phyloP scores from a whole-genome alignment of 768 basidiomycete genomes.

The Mycena indigotica region DNA sequence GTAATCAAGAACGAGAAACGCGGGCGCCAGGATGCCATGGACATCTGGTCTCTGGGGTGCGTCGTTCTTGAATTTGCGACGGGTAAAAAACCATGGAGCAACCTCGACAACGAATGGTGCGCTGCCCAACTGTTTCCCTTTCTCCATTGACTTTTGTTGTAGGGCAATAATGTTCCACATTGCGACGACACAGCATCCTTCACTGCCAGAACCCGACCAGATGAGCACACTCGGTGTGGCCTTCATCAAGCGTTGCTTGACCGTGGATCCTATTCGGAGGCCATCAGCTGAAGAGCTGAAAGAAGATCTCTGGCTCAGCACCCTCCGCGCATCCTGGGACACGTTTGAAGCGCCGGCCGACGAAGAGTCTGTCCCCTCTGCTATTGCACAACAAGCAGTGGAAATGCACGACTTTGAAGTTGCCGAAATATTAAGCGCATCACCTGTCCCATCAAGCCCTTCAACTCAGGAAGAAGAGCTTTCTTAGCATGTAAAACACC shows the following conservation, averaged over 20 bases:
- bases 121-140: conserved; percentile 22
- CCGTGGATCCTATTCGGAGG: conserved; percentile 79
- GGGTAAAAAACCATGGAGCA: conserved; percentile 97
- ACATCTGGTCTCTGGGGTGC: conserved; percentile 97
- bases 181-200: conserved; percentile 94
- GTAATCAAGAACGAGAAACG: conserved; percentile 92
- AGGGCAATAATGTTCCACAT: conserved; percentile 99
- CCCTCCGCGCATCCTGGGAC: conserved; percentile 75
- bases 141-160: conserved; percentile 3
- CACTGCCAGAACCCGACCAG: conserved; percentile 88
- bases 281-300: conserved; percentile 86
- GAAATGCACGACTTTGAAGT: conserved; percentile 62
- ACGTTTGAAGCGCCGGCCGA: conserved; percentile 59
- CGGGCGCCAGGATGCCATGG: conserved; percentile 93
- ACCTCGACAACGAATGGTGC: conserved; percentile 98
- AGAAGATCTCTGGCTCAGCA: conserved; percentile 87
- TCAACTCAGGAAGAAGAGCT: conserved; percentile 14
- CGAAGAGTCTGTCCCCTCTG: conserved; percentile 50
- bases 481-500: conserved; percentile 13
- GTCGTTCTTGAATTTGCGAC: conserved; percentile 97
- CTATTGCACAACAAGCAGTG: conserved; percentile 57
- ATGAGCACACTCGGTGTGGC: conserved; percentile 87
- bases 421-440: conserved; percentile 53
- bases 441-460: conserved; percentile 47
- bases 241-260: conserved; percentile 91